Evolutionary conservation across 208 protist genomes (phyloP).

Genomic region (Trypanosoma melophagium): DNA sequence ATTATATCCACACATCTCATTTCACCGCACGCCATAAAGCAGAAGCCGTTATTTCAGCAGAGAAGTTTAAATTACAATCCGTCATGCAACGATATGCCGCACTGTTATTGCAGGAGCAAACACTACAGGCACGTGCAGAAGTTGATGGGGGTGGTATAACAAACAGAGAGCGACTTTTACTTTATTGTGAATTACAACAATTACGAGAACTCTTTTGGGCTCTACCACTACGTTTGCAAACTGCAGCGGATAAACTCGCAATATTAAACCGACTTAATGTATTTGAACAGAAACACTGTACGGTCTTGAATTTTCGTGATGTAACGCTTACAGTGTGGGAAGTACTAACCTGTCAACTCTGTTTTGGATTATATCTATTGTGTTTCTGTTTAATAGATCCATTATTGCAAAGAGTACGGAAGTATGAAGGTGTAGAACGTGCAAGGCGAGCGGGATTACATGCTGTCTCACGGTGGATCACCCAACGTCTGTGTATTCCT

Average conservation of each 20-base stretch:
- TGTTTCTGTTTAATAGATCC: constrained; percentile 44
- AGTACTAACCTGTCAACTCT: constrained; percentile 33
- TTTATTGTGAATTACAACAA: constrained; percentile 63
- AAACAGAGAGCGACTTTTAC: constrained; percentile 48
- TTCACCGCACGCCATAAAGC: constrained; percentile 18
- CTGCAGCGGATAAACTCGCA: constrained; percentile 35
- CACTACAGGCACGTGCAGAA: too few relatives aligned
- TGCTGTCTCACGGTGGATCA: constrained; percentile 32
- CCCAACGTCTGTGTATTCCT: constrained; percentile 39
- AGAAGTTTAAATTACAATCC: constrained; percentile 27
- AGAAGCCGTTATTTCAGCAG: constrained; percentile 25
- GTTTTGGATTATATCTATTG: constrained; percentile 49
- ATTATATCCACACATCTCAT: constrained; percentile 43
- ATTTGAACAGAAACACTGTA: constrained; percentile 54
- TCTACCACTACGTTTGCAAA: constrained; percentile 30
- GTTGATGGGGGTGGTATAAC: constrained; percentile 25
- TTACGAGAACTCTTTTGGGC: constrained; percentile 36
- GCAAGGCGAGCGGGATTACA: constrained; percentile 37
- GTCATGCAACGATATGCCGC: constrained; percentile 29
- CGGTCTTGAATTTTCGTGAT: constrained; percentile 57
- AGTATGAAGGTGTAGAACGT: neutral
- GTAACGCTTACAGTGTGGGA: constrained; percentile 38
- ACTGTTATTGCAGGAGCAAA: constrained; percentile 2
- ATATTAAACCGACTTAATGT: constrained; percentile 34
- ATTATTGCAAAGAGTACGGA: constrained; percentile 1